A percentile compares a stretch with the other conserved stretches of the same genome.
These are phyloP conservation scores for Mimosa pudica DNA, from an alignment of 306 rosid genomes.

Conservation along the genomic window DNA sequence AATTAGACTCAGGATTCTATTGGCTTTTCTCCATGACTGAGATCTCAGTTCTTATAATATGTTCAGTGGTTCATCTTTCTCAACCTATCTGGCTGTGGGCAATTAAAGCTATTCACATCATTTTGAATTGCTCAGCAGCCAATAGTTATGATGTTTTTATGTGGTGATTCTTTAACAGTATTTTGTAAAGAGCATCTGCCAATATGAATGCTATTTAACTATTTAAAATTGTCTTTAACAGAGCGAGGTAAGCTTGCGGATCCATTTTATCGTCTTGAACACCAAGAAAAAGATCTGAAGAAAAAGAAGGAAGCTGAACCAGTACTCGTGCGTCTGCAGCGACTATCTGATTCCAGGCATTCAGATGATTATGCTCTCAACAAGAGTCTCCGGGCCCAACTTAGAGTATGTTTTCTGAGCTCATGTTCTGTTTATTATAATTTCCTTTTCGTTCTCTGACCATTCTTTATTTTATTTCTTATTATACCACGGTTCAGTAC, in stretches of 20 bases:
- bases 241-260: slow-evolving; percentile 87
- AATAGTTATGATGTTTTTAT: too few species aligned
- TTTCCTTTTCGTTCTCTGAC: slow-evolving; percentile 16
- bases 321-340: slow-evolving; percentile 74
- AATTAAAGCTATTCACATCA: too few species aligned
- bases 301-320: slow-evolving; percentile 95
- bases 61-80: too few species aligned
- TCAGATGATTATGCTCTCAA: slow-evolving; percentile 80
- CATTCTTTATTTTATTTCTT: not conserved
- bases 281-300: slow-evolving; percentile 81
- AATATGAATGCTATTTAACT: slow-evolving; percentile 11
- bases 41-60: not conserved
- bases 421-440: slow-evolving; percentile 23
- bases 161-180: too few species aligned
- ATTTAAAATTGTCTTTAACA: slow-evolving; percentile 28
- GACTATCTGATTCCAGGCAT: slow-evolving; percentile 72
- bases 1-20: slow-evolving; percentile 7
- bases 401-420: slow-evolving; percentile 59
- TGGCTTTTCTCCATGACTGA: slow-evolving; percentile 1
- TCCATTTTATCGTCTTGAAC: slow-evolving; percentile 96
- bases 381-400: slow-evolving; percentile 71
- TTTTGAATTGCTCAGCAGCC: too few species aligned
- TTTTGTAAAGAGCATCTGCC: not conserved
- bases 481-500: not conserved
- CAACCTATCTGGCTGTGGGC: too few species aligned